Base-by-base conservation (phyloP, 2,329 filamentous ascomycete genomes). In the Cladosporium sp. region DNA sequence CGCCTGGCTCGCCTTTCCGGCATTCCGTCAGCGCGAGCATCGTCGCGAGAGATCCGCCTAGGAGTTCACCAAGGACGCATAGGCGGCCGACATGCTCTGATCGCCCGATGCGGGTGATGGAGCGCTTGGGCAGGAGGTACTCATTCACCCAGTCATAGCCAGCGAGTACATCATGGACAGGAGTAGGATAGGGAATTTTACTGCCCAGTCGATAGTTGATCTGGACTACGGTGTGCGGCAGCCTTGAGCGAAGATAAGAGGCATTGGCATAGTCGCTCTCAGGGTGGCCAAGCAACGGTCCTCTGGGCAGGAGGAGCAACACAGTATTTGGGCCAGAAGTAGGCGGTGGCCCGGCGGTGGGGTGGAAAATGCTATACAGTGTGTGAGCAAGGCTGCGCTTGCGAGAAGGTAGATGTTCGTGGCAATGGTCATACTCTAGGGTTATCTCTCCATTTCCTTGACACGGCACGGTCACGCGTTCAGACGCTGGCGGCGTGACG, bases 21-120 rank as follows among this genome's bases (percentile, higher is more conserved):
- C 72, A 76, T 59, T 78, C 75, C 8, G 75, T 77, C 60, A 78
- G 55, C 1, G 72, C 73, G 4, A 78, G 66, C 65, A 72, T 72
- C 2, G 71, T 68, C 7, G 74, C 75, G 6, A 78, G 66, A 13
- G 69, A 66, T 39, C 70, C 75, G 7, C 75, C 75, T 7, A 76
- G 43, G 5, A 76, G 66, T 56, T 77, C 70, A 19, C 75, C 75
- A 54, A 69, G 72, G 3, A 77, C 68, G 15, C 69, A 72, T 4
- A 77, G 49, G 13, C 62, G 62, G 25, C 66, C 63, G 7, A 64
- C 55, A 43, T 53, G 56, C 18, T 57, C 54, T 4, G 59, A 54
- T 9, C 61, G 59, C 32, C 62, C 62, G 12, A 54, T 49, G 6
- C 60, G 59, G 3, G 53, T 19, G 38, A 61, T 58, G 11, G 60